phyloP scores from a whole-genome alignment of 208 protist species.

The Wallacemonas sp. region DNA sequence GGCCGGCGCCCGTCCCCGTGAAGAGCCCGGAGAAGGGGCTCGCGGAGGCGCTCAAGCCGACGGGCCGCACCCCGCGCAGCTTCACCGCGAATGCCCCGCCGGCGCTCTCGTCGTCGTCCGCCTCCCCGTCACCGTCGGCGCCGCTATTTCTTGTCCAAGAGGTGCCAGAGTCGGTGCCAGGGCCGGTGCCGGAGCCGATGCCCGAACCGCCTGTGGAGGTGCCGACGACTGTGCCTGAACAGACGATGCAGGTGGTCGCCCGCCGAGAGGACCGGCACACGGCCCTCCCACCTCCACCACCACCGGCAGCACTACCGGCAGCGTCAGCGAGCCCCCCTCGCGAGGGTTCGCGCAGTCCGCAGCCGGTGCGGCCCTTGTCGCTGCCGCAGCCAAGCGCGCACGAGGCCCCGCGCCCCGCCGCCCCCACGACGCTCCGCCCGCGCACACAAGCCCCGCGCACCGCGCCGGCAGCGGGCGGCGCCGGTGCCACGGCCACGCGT shows the following conservation, averaged over 20 bases:
- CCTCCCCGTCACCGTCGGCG: background rate
- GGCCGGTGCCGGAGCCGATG: background rate
- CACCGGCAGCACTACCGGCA: background rate
- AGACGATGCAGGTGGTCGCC: background rate
- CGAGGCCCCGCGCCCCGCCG: background rate
- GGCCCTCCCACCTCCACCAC: background rate
- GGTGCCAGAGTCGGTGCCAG: background rate
- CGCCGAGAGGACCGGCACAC: background rate
- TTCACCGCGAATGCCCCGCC: background rate
- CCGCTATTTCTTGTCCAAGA: background rate
- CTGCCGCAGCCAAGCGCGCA: background rate
- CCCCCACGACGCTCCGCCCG: background rate
- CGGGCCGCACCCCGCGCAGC: slow-evolving; percentile 8
- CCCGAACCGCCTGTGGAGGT: background rate
- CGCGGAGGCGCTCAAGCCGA: background rate
- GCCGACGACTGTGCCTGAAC: background rate
- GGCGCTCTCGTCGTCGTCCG: background rate
- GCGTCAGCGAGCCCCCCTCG: background rate
- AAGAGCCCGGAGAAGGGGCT: background rate
- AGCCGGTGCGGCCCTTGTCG: slow-evolving; percentile 5
- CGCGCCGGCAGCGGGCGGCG: background rate
- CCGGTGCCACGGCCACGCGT: no score
- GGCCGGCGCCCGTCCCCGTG: no score
- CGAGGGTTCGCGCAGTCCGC: background rate
- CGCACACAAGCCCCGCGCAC: background rate